These are phyloP conservation scores for Escovopsis sp. DNA, from an alignment of 2,329 filamentous ascomycete genomes.

Conservation along the genomic window DNA sequence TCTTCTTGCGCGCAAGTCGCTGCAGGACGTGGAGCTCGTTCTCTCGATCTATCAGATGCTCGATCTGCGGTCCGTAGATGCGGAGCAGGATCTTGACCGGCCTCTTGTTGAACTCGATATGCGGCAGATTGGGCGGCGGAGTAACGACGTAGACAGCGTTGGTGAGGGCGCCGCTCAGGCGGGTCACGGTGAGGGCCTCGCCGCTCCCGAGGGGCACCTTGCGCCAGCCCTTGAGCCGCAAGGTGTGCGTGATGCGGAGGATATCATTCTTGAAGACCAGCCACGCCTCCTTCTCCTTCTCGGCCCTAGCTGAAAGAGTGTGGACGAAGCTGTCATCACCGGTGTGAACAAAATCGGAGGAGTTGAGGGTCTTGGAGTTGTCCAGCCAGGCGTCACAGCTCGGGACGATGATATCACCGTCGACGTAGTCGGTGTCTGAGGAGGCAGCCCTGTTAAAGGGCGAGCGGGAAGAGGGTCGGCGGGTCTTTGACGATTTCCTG, in stretches of 20 bases:
- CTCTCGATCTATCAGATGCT: conserved; percentile 88
- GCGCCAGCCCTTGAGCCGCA: conserved; percentile 84
- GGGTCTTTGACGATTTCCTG: conserved; percentile 26
- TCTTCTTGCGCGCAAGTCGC: conserved; percentile 78
- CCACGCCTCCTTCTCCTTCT: conserved; percentile 67
- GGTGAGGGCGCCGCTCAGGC: conserved; percentile 80
- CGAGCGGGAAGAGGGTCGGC: conserved; percentile 15
- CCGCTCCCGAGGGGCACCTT: conserved; percentile 60
- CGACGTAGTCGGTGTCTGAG: conserved; percentile 74
- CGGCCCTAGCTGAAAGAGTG: conserved; percentile 25
- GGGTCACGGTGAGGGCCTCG: conserved; percentile 53
- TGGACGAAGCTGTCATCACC: conserved; percentile 22
- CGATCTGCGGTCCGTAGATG: conserved; percentile 88
- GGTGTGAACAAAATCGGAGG: conserved; percentile 31
- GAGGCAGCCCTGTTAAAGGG: conserved; percentile 39
- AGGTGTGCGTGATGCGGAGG: conserved; percentile 72
- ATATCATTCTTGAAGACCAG: conserved; percentile 83
- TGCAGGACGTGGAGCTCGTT: conserved; percentile 76
- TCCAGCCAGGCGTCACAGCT: conserved; percentile 74
- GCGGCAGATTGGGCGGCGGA: conserved; percentile 50
- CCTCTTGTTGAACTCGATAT: conserved; percentile 26
- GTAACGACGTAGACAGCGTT: conserved; percentile 94
- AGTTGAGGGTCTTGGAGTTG: conserved; percentile 77
- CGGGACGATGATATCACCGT: conserved; percentile 71
- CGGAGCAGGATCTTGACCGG: conserved; percentile 66